A percentile compares a stretch with the other conserved stretches of the same genome.
These are phyloP conservation scores for Buxus sempervirens DNA, from an alignment of 164 flowering plant species.

Conservation along the genomic window DNA sequence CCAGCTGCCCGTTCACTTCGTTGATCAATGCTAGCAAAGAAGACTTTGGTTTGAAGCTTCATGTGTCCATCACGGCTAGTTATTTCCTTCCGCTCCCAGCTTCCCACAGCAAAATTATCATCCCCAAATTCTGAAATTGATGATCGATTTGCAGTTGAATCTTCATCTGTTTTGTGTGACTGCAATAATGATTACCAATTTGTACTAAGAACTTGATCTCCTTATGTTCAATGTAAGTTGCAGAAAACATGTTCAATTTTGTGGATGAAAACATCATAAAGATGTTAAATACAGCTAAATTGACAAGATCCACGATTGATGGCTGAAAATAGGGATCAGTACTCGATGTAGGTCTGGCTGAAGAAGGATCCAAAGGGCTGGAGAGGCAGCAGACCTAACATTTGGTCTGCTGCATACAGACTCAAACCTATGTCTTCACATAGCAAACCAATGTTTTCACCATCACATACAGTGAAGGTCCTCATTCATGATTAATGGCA, in stretches of 20 bases:
- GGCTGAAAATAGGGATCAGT: no score
- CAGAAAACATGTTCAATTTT: not conserved
- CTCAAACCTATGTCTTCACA: no score
- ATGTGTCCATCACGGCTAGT: constrained; percentile 83
- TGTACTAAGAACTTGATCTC: not conserved
- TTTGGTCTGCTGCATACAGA: no score
- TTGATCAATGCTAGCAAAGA: constrained; percentile 96
- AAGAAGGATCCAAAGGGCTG: no score
- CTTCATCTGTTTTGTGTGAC: constrained; percentile 73
- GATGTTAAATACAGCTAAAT: no score
- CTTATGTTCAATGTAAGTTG: not conserved
- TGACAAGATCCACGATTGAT: no score
- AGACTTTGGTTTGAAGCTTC: constrained; percentile 78
- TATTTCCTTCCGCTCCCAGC: constrained; percentile 88
- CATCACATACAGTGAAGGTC: no score
- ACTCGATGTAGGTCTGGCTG: no score
- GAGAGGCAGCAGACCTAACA: no score
- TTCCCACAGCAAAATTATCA: constrained; percentile 86
- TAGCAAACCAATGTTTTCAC: no score
- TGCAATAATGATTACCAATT: constrained; percentile 25
- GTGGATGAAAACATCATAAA: not conserved
- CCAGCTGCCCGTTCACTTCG: constrained; percentile 94
- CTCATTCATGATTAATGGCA: no score
- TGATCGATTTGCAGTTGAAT: constrained; percentile 52
- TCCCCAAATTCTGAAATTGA: constrained; percentile 97